phyloP scores from a whole-genome alignment of 306 rosid species.

The Gastrolobium villosum region DNA sequence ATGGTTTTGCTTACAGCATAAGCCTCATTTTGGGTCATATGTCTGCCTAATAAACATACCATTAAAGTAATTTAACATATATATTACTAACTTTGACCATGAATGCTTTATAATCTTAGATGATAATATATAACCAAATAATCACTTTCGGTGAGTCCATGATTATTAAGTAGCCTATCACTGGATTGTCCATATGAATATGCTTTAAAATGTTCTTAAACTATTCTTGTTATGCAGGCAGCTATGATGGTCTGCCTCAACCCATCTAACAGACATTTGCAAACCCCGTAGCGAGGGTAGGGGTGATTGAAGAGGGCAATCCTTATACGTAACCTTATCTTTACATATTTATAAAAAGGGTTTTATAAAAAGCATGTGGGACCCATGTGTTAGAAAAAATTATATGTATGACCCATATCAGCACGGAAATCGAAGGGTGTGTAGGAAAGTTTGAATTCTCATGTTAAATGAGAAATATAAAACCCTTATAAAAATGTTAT shows the following conservation, averaged over 20 bases:
- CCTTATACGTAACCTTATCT: no score
- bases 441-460: no score
- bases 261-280: constrained; percentile 35
- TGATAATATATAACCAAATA: constrained; percentile 55
- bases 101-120: constrained; percentile 41
- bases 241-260: constrained; percentile 2
- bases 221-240: constrained; percentile 12
- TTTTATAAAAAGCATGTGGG: no score
- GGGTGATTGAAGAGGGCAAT: no score
- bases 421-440: no score
- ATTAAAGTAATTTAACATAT: constrained; percentile 47
- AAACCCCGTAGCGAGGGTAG: background rate
- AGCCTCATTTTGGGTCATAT: constrained; percentile 58
- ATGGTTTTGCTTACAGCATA: constrained; percentile 57
- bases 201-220: constrained; percentile 46
- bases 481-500: no score
- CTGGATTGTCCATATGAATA: constrained; percentile 60
- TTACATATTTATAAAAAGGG: no score
- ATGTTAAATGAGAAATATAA: no score
- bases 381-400: no score
- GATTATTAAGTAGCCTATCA: constrained; percentile 46
- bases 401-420: no score
- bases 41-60: constrained; percentile 51
- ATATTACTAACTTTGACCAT: constrained; percentile 42
- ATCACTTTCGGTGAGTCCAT: constrained; percentile 56